Evolutionary conservation across 225 moss, liverwort and hornwort species (phyloP).

Genomic region (Rhytidiadelphus loreus): DNA sequence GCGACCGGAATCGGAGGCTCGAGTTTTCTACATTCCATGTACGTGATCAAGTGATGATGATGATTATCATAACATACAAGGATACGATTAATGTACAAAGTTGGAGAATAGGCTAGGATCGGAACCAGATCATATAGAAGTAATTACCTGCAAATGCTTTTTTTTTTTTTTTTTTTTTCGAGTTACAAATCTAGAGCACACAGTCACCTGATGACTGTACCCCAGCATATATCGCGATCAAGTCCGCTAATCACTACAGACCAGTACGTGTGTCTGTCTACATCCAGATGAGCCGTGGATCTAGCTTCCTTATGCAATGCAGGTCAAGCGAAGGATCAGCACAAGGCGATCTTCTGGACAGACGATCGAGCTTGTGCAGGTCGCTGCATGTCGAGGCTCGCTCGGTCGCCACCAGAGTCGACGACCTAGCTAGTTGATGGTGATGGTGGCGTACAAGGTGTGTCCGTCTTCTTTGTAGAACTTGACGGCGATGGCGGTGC

Average conservation of each 20-base stretch:
- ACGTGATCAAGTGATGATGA: background rate
- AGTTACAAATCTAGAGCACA: too few relatives aligned
- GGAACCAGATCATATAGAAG: background rate
- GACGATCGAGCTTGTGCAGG: background rate
- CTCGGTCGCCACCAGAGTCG: background rate
- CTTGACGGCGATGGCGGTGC: background rate
- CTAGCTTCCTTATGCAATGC: background rate
- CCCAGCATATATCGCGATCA: background rate
- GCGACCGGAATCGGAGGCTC: too few relatives aligned
- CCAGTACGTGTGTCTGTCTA: background rate
- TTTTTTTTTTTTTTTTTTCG: background rate
- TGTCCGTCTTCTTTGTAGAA: background rate
- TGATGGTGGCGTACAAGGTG: background rate
- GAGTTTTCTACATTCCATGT: background rate
- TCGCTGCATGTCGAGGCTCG: background rate
- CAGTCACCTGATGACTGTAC: background rate
- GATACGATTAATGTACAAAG: too few relatives aligned
- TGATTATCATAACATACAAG: background rate
- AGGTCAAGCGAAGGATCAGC: background rate
- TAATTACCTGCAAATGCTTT: too few relatives aligned
- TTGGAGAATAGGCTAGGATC: background rate
- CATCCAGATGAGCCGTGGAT: too few relatives aligned
- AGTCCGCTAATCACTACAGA: background rate
- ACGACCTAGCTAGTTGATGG: background rate
- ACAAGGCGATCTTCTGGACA: too few relatives aligned